These are phyloP conservation scores for Lepidium africanum DNA, from an alignment of 345 rosid species.

Conservation along the genomic window DNA sequence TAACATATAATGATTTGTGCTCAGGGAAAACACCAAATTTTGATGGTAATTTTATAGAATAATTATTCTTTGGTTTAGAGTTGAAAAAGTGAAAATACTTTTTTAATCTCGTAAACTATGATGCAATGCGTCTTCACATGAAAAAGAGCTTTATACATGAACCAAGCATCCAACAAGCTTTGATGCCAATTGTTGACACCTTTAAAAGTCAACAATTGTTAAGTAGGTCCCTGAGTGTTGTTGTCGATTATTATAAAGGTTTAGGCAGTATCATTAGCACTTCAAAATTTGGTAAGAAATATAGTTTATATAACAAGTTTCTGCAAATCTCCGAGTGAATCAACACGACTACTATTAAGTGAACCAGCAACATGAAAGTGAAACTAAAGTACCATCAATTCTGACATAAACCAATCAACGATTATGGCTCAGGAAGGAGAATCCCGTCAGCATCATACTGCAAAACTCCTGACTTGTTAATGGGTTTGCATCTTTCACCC, in stretches of 20 bases:
- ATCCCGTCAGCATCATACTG: conserved; percentile 40
- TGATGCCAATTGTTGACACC: too few species aligned
- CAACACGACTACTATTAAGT: background rate
- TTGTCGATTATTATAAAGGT: background rate
- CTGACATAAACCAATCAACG: background rate
- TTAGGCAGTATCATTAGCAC: conserved; percentile 3
- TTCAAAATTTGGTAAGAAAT: background rate
- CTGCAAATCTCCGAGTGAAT: background rate
- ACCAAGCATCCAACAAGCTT: too few species aligned
- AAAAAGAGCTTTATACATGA: too few species aligned
- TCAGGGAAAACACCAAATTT: too few species aligned
- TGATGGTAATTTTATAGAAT: too few species aligned
- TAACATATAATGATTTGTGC: too few species aligned
- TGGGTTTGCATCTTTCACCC: conserved; percentile 59
- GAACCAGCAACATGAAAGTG: background rate
- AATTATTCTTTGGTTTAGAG: too few species aligned
- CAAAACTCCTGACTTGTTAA: conserved; percentile 34
- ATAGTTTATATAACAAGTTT: background rate
- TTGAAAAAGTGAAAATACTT: too few species aligned
- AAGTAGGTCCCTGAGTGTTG: background rate
- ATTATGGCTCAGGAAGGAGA: conserved; percentile 36
- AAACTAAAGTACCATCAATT: background rate
- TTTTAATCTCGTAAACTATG: too few species aligned
- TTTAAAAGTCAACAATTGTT: too few species aligned
- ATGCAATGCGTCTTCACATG: too few species aligned